Evolutionary conservation across 345 rosid species (phyloP), one percentile per base, ranked within the genome.

Genomic region (Arabidopsis thaliana): DNA sequence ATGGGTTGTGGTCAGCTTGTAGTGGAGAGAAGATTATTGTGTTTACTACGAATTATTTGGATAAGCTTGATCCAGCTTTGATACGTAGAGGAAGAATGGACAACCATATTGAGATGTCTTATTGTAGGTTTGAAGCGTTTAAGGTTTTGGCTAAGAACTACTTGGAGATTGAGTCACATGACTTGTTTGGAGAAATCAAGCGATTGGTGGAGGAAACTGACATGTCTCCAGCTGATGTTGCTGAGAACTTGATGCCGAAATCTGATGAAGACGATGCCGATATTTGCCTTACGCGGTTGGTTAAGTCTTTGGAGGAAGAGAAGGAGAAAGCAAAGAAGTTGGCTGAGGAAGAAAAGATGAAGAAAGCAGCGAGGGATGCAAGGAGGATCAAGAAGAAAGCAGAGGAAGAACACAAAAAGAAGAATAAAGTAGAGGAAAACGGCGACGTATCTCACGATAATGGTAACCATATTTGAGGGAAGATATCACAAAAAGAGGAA

Each of bases 81-180:
- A 77, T 79, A 2, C 65, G 85, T 45, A 82, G 71, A 41, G 82
- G 87, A 25, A 77, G 85, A 58, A 84, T 82, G 85, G 87, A 84
- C 10, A 75, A 71, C 51, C 77, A 72, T 8, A 84, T 82, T 14
- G 83, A 84, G 28, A 49, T 79, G 73, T 73, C 86, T 1, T 71
- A 73, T 55, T 83, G 84, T 34, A 23, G 74, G 12, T 78, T 81
- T 23, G 79, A 84, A 37, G 74, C 80, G 0, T 84, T 84, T 55
- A 78, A 82, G 55, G 75, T 83, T 46, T 67, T 82, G 24, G 85
- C 86, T 5, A 74, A 81, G 65, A 85, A 83, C 38, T 83, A 83
- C 22, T 69, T 81, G 23, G 52, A 67, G 28, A 38, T 83, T 6
- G 82, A 83, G 1, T 50, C 57, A 5, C 85, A 83, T 50, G 48